Conservation (phyloP, 2,329 filamentous ascomycete genomes). For the Calycina herbarum region DNA sequence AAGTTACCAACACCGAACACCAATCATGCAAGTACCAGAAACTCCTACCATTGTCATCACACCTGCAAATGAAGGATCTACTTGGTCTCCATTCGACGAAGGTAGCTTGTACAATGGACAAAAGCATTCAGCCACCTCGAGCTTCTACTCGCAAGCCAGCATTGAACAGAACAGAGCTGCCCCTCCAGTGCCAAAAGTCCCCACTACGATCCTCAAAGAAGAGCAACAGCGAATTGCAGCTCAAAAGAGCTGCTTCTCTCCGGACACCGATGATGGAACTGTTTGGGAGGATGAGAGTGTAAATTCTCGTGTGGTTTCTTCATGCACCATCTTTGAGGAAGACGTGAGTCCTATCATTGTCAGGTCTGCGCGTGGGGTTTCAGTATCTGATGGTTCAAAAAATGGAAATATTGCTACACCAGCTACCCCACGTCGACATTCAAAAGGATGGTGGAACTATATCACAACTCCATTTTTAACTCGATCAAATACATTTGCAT, state of each 20-base stretch:
- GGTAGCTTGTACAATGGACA: slow-evolving; percentile 19
- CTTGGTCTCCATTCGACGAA: slow-evolving; percentile 34
- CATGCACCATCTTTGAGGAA: slow-evolving; percentile 70
- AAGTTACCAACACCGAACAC: slow-evolving; percentile 28
- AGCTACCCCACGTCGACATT: slow-evolving; percentile 46
- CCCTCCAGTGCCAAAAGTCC: slow-evolving; percentile 62
- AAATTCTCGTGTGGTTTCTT: slow-evolving; percentile 36
- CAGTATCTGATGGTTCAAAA: slow-evolving; percentile 26
- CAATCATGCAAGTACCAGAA: slow-evolving; percentile 27
- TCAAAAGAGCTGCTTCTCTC: slow-evolving; percentile 35
- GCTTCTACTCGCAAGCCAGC: slow-evolving; percentile 58
- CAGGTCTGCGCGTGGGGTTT: slow-evolving; percentile 42
- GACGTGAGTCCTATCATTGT: slow-evolving; percentile 52
- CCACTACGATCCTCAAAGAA: slow-evolving; percentile 36
- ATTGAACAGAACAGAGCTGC: slow-evolving; percentile 41
- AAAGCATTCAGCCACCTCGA: slow-evolving; percentile 26
- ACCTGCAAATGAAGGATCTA: slow-evolving; percentile 45
- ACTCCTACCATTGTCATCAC: slow-evolving; percentile 55
- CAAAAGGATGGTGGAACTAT: slow-evolving; percentile 76
- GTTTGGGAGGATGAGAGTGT: slow-evolving; percentile 31
- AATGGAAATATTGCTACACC: slow-evolving; percentile 31
- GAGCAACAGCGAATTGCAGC: slow-evolving; percentile 30
- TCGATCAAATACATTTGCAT: slow-evolving; percentile 37
- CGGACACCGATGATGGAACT: slow-evolving; percentile 35
- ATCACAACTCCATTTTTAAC: slow-evolving; percentile 68